Conservation (phyloP, 305 asterid species). For the Solanum hybrid region DNA sequence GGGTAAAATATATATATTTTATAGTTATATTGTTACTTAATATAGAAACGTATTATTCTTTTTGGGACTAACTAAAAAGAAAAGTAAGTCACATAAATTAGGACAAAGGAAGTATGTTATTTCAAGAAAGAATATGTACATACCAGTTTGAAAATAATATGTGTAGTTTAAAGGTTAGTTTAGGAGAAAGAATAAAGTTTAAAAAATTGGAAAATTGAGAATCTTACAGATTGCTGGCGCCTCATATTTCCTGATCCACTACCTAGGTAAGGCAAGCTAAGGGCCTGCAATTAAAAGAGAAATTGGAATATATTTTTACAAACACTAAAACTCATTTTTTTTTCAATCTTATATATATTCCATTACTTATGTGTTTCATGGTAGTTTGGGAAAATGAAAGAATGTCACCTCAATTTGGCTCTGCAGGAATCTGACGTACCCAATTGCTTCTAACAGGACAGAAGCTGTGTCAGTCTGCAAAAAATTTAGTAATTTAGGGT, state of each 20-base stretch:
- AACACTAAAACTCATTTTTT: background rate
- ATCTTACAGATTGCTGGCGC: slow-evolving; percentile 36
- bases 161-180: background rate
- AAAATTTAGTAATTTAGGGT: background rate
- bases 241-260: slow-evolving; percentile 31
- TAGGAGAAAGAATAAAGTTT: background rate
- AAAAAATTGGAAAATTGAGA: background rate
- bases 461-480: slow-evolving; percentile 96
- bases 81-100: too few relatives aligned
- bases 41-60: too few relatives aligned
- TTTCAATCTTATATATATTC: background rate
- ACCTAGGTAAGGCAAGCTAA: slow-evolving; percentile 58
- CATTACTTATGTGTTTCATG: slow-evolving; percentile 7
- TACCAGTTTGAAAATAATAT: background rate
- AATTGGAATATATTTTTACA: background rate
- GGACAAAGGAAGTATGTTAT: too few relatives aligned
- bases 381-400: slow-evolving; percentile 12
- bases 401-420: slow-evolving; percentile 70
- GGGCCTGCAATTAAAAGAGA: slow-evolving; percentile 43
- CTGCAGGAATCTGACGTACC: slow-evolving; percentile 84
- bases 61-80: too few relatives aligned
- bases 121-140: background rate
- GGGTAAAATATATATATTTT: too few relatives aligned
- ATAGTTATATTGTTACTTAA: too few relatives aligned
- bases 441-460: slow-evolving; percentile 75